Conservation (phyloP, 257 asterid species). For the Echites panduratus region DNA sequence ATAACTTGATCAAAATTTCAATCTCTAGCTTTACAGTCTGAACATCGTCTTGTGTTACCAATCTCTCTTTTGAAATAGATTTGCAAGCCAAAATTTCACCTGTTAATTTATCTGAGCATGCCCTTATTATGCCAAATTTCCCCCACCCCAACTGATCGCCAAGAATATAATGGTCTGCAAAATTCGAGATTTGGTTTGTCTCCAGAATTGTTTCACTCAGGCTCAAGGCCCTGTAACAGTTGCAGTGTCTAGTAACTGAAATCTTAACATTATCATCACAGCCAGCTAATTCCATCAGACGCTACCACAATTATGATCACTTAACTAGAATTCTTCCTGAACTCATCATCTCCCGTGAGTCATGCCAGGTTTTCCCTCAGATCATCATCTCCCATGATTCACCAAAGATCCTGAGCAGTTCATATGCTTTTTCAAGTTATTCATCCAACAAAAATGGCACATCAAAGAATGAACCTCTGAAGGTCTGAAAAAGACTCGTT, state of each 20-base stretch:
- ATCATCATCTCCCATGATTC: background rate
- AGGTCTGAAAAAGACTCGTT: conserved; percentile 21
- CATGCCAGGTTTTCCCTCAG: background rate
- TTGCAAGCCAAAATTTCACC: conserved; percentile 64
- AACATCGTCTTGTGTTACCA: conserved; percentile 42
- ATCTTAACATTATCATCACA: conserved; percentile 4
- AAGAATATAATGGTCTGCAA: conserved; percentile 38
- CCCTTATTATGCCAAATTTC: conserved; percentile 49
- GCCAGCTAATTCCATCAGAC: conserved; percentile 28
- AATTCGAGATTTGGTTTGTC: conserved; percentile 31
- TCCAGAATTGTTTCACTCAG: conserved; percentile 32
- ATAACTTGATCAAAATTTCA: conserved; percentile 44
- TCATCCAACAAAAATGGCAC: conserved; percentile 10
- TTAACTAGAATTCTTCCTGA: background rate
- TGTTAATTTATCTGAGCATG: conserved; percentile 40
- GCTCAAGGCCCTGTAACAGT: conserved; percentile 29
- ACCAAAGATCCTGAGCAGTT: background rate
- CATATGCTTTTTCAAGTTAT: background rate
- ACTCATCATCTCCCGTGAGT: background rate
- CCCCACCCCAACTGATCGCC: conserved; percentile 59
- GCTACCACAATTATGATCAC: conserved; percentile 8
- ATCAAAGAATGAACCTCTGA: conserved; percentile 10
- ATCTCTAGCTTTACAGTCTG: conserved; percentile 56
- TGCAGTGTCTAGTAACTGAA: conserved; percentile 14
- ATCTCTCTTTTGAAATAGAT: conserved; percentile 50